A percentile compares a stretch with the other conserved stretches of the same genome.
phyloP scores from a whole-genome alignment of 2,329 filamentous ascomycete species.

The Hymenoscyphus albidus region DNA sequence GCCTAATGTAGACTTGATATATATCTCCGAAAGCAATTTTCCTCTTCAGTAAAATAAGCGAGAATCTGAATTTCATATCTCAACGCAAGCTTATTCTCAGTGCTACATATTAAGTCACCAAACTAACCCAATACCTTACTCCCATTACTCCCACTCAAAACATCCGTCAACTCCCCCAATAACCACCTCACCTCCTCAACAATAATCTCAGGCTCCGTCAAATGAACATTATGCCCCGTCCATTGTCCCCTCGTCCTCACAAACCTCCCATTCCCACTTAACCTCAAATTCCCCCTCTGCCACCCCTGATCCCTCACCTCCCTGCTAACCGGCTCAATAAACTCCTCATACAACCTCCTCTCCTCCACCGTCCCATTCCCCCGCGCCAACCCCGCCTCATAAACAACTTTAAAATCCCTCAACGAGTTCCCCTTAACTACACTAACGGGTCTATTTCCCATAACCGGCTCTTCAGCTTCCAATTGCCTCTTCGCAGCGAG shows the following conservation, averaged over 20 bases:
- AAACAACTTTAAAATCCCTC: slow-evolving; percentile 18
- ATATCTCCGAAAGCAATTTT: no score
- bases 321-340: neutral
- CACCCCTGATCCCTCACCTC: slow-evolving; percentile 9
- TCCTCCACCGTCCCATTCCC: slow-evolving; percentile 19
- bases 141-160: no score
- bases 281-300: slow-evolving; percentile 12
- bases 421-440: slow-evolving; percentile 15
- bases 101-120: no score
- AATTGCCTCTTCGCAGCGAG: slow-evolving; percentile 21
- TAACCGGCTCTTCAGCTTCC: slow-evolving; percentile 5
- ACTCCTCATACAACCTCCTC: neutral
- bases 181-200: slow-evolving; percentile 31
- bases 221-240: slow-evolving; percentile 22
- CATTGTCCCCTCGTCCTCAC: neutral
- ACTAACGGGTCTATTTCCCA: slow-evolving; percentile 17
- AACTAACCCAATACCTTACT: no score
- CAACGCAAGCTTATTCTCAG: no score
- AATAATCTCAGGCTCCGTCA: slow-evolving; percentile 19
- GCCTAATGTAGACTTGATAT: no score
- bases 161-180: slow-evolving; percentile 39
- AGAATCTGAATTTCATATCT: no score
- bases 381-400: slow-evolving; percentile 15
- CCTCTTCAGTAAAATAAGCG: no score
- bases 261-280: slow-evolving; percentile 14